Base-by-base conservation (phyloP, 208 protist genomes). In the Phytomonas sp. region DNA sequence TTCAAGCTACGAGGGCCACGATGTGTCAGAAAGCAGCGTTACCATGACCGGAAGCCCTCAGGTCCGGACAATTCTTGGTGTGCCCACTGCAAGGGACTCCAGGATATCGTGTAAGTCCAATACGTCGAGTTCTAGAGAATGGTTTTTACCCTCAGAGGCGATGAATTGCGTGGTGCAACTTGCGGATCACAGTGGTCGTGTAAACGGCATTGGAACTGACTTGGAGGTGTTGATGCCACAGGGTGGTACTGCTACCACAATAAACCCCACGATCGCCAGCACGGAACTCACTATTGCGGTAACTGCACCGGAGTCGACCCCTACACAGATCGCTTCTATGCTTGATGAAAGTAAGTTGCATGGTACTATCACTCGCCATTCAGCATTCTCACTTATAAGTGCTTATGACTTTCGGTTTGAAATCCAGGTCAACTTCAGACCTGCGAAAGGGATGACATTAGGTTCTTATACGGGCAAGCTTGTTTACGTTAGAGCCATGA, bases 41-140 rank as follows among this genome's bases (percentile, higher is more conserved):
- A 90, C 91, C 85, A 72, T 70, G 61, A 86, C 84, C 40, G 40
- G 40, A 65, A 95, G 89, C 66, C 89, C 89, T 11, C 43, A 79
- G 65, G 61, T 40, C 36, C 90, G 88, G 69, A 79, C 72, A 40
- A 75, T 95, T 23, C 75, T 95, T 70, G 87, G 84, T 15, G 73
- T 83, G n/a, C 87, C 89, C 13, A 78, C 84, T 7, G 64, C 73
- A 6, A 68, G 43, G 6, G 77, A 75, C 11, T 83, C 84, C 15
- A 72, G 51, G 36, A 46, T 91, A 15, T 37, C 61, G 1, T 95
- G 89, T 71, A 62, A 46, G 9, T 85, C 89, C 0, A 72, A 17
- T 7, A 62, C 63, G 9, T 82, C 84, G 0, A 76, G 73, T 15
- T 95, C 89, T 5, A 66, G 28, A 28, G 30, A 53, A 46, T 95